These are phyloP conservation scores for Sphaceloma murrayae DNA, from an alignment of 2,329 filamentous ascomycete species.

Conservation along the genomic window DNA sequence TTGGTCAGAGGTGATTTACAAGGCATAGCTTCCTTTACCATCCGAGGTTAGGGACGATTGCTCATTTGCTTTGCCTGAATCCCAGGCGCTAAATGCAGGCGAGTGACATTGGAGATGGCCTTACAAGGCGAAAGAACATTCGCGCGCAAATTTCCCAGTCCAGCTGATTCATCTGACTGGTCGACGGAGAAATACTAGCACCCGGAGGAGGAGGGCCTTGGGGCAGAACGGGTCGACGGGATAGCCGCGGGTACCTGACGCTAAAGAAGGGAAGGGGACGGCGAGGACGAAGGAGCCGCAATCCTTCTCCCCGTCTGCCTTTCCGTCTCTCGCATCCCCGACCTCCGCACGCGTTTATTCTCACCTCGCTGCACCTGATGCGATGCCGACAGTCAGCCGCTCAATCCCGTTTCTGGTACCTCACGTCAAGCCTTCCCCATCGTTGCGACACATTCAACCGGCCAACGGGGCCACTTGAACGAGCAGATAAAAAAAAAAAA, in stretches of 20 bases:
- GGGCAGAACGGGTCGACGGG: too few relatives aligned
- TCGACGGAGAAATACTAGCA: slow-evolving; percentile 2
- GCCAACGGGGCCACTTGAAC: slow-evolving; percentile 2
- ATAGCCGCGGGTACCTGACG: slow-evolving; percentile 13
- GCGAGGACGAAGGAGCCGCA: slow-evolving; percentile 1
- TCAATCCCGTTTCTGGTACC: too few relatives aligned
- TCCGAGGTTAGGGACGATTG: not conserved
- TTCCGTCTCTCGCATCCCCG: too few relatives aligned
- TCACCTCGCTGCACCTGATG: too few relatives aligned
- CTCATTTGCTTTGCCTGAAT: slow-evolving; percentile 13
- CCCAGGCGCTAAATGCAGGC: too few relatives aligned
- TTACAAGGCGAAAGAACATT: slow-evolving; percentile 6
- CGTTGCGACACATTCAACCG: not conserved
- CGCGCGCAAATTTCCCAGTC: slow-evolving; percentile 1
- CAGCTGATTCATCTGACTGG: slow-evolving; percentile 2
- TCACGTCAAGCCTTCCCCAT: not conserved
- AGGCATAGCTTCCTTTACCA: slow-evolving; percentile 1
- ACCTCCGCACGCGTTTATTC: too few relatives aligned
- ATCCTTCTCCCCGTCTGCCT: not conserved
- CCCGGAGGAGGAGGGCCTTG: too few relatives aligned
- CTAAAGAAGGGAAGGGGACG: slow-evolving; percentile 3
- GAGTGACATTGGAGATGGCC: slow-evolving; percentile 1
- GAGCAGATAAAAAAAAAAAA: too few relatives aligned
- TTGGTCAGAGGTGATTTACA: not conserved
- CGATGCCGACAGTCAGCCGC: too few relatives aligned